Evolutionary conservation across 2,329 filamentous ascomycete species (phyloP).

Genomic region (Xylariaceae sp.): DNA sequence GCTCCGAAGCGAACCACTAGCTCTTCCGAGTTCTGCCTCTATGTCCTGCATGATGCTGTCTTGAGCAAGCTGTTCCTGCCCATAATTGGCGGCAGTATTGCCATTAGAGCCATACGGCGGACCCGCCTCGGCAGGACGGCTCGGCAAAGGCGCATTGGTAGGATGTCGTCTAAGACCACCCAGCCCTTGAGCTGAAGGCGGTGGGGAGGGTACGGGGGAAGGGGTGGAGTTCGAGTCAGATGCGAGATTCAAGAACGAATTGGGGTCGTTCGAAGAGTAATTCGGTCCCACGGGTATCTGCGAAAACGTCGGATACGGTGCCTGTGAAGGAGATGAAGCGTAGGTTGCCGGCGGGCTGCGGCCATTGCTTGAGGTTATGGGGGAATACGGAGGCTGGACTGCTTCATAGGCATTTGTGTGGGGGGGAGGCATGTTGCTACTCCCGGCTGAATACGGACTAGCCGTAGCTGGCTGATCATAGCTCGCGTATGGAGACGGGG

Average conservation of each 20-base stretch:
- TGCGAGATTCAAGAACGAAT: slow-evolving; percentile 35
- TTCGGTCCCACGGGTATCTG: slow-evolving; percentile 46
- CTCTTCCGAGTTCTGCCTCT: slow-evolving; percentile 42
- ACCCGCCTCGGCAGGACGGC: slow-evolving; percentile 38
- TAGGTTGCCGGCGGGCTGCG: slow-evolving; percentile 31
- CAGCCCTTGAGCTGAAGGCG: slow-evolving; percentile 32
- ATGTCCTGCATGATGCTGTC: slow-evolving; percentile 52
- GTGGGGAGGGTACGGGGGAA: slow-evolving; percentile 40
- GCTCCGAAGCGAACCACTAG: slow-evolving; percentile 30
- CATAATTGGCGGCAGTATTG: slow-evolving; percentile 22
- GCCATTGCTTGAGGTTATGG: slow-evolving; percentile 31
- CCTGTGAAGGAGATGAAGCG: slow-evolving; percentile 29
- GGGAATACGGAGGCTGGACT: slow-evolving; percentile 24
- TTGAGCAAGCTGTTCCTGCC: slow-evolving; percentile 35
- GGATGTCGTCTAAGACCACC: slow-evolving; percentile 48
- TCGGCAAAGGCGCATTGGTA: slow-evolving; percentile 53
- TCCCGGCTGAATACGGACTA: slow-evolving; percentile 24
- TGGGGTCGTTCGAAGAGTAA: slow-evolving; percentile 40
- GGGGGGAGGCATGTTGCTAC: slow-evolving; percentile 8
- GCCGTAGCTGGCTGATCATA: slow-evolving; percentile 36
- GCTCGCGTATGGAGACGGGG: slow-evolving; percentile 23
- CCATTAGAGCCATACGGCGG: slow-evolving; percentile 33
- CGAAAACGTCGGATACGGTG: slow-evolving; percentile 44
- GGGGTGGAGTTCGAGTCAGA: slow-evolving; percentile 43
- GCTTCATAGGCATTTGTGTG: slow-evolving; percentile 21